Evolutionary conservation across 495 filamentous ascomycete species (phyloP).

Genomic region (Aspergillus conjunctus): DNA sequence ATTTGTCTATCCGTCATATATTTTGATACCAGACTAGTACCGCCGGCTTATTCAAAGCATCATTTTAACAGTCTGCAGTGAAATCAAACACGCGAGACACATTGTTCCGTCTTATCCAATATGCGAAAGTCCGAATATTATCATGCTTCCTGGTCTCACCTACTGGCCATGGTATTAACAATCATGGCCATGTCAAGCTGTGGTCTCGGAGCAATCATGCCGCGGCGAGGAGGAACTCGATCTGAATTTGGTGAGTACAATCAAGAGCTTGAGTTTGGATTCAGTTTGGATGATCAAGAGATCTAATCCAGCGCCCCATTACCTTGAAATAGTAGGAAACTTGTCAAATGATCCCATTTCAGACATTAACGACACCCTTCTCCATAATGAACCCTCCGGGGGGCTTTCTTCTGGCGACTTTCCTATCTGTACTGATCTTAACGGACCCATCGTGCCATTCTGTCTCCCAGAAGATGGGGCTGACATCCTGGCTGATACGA

Average conservation of each 20-base stretch:
- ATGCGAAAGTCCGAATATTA: conserved; percentile 2
- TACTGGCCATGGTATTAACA: background rate
- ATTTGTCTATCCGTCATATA: too few species aligned
- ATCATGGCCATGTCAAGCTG: background rate
- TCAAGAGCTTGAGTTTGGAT: background rate
- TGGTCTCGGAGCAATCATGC: conserved; percentile 3
- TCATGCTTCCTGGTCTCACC: background rate
- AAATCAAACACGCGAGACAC: background rate
- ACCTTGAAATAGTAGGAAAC: background rate
- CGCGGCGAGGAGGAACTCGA: conserved; percentile 6
- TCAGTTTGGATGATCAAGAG: background rate
- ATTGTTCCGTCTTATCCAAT: conserved; percentile 7
- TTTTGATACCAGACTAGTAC: too few species aligned
- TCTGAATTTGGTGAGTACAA: conserved; percentile 13
- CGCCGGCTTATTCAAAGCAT: background rate
- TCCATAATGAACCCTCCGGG: conserved; percentile 41
- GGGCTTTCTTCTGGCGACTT: conserved; percentile 53
- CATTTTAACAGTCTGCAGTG: background rate
- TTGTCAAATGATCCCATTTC: conserved; percentile 9
- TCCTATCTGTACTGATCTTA: conserved; percentile 33
- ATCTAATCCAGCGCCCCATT: background rate
- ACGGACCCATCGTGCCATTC: conserved; percentile 34
- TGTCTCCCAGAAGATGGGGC: conserved; percentile 41
- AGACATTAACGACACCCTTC: conserved; percentile 7
- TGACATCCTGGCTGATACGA: conserved; percentile 40